Evolutionary conservation across 345 rosid species (phyloP), one percentile per base, ranked within the genome.

Genomic region (Populus nigra): DNA sequence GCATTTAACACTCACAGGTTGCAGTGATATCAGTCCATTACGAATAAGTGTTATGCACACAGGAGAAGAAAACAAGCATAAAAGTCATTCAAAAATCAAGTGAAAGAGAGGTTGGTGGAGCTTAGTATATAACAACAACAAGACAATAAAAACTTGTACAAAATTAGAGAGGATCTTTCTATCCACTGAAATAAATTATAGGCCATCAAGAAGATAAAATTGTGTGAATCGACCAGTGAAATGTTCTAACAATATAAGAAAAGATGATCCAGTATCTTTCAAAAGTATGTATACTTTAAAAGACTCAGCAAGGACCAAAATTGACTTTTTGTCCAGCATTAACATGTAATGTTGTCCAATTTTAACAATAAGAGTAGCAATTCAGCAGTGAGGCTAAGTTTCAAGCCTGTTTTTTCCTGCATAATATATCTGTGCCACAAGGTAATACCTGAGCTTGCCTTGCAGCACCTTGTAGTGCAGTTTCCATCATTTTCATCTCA

Each of bases 381-480:
- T 20, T 59, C 73, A 62, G 43, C 77, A 75, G 8, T 39, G 23
- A 36, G 66, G 73, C 36, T 68, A 25, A 38, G 38, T 71, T 22
- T 47, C 20, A 59, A 71, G 65, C 45, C n/a, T 27, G 59, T 45
- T 61, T 57, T 55, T 22, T 20, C 53, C 16, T 15, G 10, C 38
- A 49, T 71, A 79, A 73, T n/a, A 70, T 43, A 73, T 41, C 8
- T 59, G 13, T 41, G 45, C 63, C 23, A 65, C 5, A 71, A 49
- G 11, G 83, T 17, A 75, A 83, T 90, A 96, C 99, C 99, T 96
- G 98, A 71, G 99, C 91, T 91, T 94, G 99, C 87, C 97, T 94
- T 75, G 99, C 99, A 86, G 99, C 99, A 86, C 98, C 97, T 84
- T 90, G 97, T 83, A 96, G 81, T 73, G 99, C 99, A 55, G 89